Evolutionary conservation across 73 alveolate species (phyloP), one percentile per base, ranked within the genome.

Genomic region (Paramecium tetraurelia): DNA sequence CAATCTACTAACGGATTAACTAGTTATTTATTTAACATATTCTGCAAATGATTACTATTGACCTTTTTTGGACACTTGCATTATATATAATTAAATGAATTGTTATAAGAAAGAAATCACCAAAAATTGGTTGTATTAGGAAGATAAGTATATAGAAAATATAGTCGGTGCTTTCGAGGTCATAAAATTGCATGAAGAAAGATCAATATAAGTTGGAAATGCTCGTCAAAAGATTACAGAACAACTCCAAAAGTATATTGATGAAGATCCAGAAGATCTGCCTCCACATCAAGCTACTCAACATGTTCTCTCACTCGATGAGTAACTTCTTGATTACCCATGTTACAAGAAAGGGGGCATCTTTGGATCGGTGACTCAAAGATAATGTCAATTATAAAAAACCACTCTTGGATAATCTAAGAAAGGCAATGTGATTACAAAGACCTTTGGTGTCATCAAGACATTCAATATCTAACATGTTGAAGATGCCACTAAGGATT

Each of bases 71-170:
- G 6, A 63, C 27, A 53, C 21, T 22, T 53, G 21, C 22, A 48
- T 48, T 1, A 12, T 72, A 35, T 72, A 29, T 72, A 72, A 29
- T 38, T 80, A 31, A 22, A 80, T 80, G 90, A 80, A 46, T 31
- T 80, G 90, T 46, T 63, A 80, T 46, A 43, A 80, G 57, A 80
- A 80, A 46, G 70, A 44, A 41, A 80, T 80, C 72, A 48, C 70
- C 3, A 22, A 40, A 24, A 43, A 43, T 31, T 80, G 90, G 90
- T 35, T 72, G 40, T 20, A 43, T 40, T 8, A 80, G 12, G 41
- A 40, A 44, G 70, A 80, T 43, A 24, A 43, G 5, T 44, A 80
- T 80, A 48, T 80, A 44, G 90, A 48, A 9, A 20, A 43, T 80
- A 4, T 63, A n/a, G 27, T 24, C 31, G 46, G 84, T 63, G 84